Evolutionary conservation across 768 basidiomycete species (phyloP).

Genomic region (Suillus brevipes): DNA sequence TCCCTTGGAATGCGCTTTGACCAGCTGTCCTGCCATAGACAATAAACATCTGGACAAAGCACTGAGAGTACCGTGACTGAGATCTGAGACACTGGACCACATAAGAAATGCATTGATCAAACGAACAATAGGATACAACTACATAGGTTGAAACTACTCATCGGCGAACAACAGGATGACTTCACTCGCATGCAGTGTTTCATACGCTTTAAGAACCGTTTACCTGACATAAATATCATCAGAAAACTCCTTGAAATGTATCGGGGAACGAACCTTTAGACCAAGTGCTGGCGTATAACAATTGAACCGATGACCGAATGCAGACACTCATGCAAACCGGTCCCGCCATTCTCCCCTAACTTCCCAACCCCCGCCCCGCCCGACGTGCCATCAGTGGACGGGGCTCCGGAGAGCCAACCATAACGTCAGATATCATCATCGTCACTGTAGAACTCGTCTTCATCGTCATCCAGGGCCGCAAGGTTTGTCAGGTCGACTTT

Average conservation of each 20-base stretch:
- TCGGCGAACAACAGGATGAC: slow-evolving; percentile 18
- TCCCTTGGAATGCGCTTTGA: slow-evolving; percentile 8
- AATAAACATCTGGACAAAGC: not conserved
- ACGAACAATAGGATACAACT: slow-evolving; percentile 23
- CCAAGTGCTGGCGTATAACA: not conserved
- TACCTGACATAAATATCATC: not conserved
- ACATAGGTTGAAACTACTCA: slow-evolving; percentile 29
- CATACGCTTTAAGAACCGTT: slow-evolving; percentile 6
- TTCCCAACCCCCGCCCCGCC: slow-evolving; percentile 54
- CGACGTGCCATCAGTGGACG: slow-evolving; percentile 61
- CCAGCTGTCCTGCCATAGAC: not conserved
- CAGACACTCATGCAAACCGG: not conserved
- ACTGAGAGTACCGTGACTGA: not conserved
- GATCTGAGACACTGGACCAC: not conserved
- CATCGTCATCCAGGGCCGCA: slow-evolving; percentile 68
- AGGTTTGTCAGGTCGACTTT: slow-evolving; percentile 95
- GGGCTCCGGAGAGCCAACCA: slow-evolving; percentile 86
- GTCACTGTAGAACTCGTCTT: slow-evolving; percentile 82
- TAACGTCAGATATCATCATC: slow-evolving; percentile 81
- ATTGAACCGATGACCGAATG: not conserved
- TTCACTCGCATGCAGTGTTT: slow-evolving; percentile 14
- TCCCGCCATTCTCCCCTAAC: slow-evolving; percentile 2
- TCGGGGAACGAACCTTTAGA: not conserved
- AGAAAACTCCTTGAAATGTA: no score
- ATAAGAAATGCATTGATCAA: slow-evolving; percentile 27